phyloP scores from a whole-genome alignment of 192 early-diverging fungal species.

The Martensiomyces pterosporus region DNA sequence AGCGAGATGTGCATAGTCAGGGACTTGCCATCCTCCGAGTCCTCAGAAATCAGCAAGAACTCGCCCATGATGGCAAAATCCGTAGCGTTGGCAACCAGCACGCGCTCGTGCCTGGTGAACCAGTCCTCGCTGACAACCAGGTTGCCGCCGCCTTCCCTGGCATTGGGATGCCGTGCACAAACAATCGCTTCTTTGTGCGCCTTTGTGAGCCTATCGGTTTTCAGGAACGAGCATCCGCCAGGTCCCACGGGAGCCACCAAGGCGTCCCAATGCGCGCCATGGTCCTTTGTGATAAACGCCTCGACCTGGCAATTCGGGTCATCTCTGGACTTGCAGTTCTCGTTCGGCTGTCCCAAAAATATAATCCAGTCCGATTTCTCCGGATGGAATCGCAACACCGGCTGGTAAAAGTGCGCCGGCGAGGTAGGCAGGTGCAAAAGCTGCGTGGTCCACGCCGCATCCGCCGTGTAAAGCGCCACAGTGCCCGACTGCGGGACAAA shows the following conservation, averaged over 20 bases:
- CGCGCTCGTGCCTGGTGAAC: slow-evolving; percentile 44
- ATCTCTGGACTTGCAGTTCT: slow-evolving; percentile 44
- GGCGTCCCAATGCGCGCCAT: slow-evolving; percentile 64
- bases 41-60: slow-evolving; percentile 74
- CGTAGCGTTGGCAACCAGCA: slow-evolving; percentile 65
- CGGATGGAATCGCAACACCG: slow-evolving; percentile 79
- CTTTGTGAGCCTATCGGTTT: slow-evolving; percentile 49
- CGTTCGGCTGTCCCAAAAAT: slow-evolving; percentile 60
- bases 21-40: slow-evolving; percentile 31
- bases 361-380: slow-evolving; percentile 76
- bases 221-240: slow-evolving; percentile 42
- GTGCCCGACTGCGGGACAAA: slow-evolving; percentile 53
- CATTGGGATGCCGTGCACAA: slow-evolving; percentile 60
- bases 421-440: slow-evolving; percentile 52
- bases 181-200: slow-evolving; percentile 60
- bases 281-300: slow-evolving; percentile 66
- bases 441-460: slow-evolving; percentile 57
- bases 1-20: slow-evolving; percentile 63
- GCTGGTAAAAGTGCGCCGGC: slow-evolving; percentile 61
- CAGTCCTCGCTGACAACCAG: slow-evolving; percentile 61
- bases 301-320: slow-evolving; percentile 61
- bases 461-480: slow-evolving; percentile 56
- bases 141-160: slow-evolving; percentile 32
- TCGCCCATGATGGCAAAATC: slow-evolving; percentile 76
- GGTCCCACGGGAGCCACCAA: slow-evolving; percentile 40